A percentile compares a stretch with the other conserved stretches of the same genome.
phyloP scores from a whole-genome alignment of 768 basidiomycete species.

The Serendipita sp. region DNA sequence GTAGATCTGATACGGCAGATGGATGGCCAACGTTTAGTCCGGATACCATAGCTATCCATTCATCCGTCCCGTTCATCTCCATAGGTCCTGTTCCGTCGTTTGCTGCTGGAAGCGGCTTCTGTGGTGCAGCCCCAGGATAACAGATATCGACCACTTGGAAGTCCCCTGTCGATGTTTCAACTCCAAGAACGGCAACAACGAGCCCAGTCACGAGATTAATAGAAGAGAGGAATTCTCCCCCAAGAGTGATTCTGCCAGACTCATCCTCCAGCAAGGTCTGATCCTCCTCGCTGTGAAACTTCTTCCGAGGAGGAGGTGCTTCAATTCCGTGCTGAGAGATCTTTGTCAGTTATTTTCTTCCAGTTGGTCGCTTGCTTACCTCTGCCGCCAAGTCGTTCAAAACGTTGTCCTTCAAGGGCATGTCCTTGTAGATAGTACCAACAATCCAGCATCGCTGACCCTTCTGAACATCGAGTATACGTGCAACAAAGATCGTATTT shows the following conservation, averaged over 20 bases:
- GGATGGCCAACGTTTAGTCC: slow-evolving; percentile 68
- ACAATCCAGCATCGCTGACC: slow-evolving; percentile 78
- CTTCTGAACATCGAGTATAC: slow-evolving; percentile 77
- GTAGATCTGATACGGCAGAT: slow-evolving; percentile 39
- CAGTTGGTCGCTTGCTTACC: slow-evolving; percentile 32
- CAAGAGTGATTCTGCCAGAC: slow-evolving; percentile 77
- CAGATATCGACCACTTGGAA: slow-evolving; percentile 89
- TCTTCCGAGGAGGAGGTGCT: slow-evolving; percentile 57
- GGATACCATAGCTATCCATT: slow-evolving; percentile 76
- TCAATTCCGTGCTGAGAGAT: slow-evolving; percentile 66
- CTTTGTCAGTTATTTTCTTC: slow-evolving; percentile 2
- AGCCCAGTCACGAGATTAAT: slow-evolving; percentile 76
- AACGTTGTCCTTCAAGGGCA: slow-evolving; percentile 98
- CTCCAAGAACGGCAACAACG: slow-evolving; percentile 77
- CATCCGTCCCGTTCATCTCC: slow-evolving; percentile 55
- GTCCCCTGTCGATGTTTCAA: slow-evolving; percentile 77
- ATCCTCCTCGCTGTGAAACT: slow-evolving; percentile 66
- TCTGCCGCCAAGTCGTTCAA: slow-evolving; percentile 88
- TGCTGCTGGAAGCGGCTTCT: slow-evolving; percentile 20
- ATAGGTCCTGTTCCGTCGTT: slow-evolving; percentile 29
- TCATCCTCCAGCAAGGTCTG: slow-evolving; percentile 89
- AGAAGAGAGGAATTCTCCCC: slow-evolving; percentile 51
- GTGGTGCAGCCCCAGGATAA: slow-evolving; percentile 67
- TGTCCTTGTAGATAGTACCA: slow-evolving; percentile 96
- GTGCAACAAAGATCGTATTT: slow-evolving; percentile 50